Evolutionary conservation across 1,284 basidiomycete species (phyloP).

Genomic region (Boletus mariae): DNA sequence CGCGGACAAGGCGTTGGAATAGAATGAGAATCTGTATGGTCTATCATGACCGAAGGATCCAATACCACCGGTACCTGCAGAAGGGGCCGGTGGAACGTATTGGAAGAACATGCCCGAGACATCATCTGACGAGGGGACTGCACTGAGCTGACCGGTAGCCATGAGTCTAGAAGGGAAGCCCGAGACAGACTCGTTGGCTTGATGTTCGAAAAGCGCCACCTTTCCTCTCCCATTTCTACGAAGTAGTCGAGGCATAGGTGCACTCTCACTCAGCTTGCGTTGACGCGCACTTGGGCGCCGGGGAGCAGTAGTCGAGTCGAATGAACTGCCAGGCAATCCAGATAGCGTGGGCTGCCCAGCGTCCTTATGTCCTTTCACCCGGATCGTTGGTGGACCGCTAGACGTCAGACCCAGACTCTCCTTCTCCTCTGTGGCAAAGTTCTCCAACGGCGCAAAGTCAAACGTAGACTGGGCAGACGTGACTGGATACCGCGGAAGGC

Average conservation of each 20-base stretch:
- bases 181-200: slow-evolving; percentile 45
- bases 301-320: slow-evolving; percentile 18
- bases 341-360: slow-evolving; percentile 2
- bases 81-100: slow-evolving; percentile 10
- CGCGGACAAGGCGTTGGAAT: slow-evolving; percentile 88
- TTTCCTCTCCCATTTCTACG: slow-evolving; percentile 77
- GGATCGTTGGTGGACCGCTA: slow-evolving; percentile 21
- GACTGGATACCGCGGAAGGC: slow-evolving; percentile 61
- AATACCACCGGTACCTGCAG: slow-evolving; percentile 31
- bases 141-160: slow-evolving; percentile 32
- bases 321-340: slow-evolving; percentile 16
- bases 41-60: slow-evolving; percentile 70
- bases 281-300: slow-evolving; percentile 51
- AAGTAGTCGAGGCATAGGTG: slow-evolving; percentile 56
- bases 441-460: slow-evolving; percentile 79
- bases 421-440: slow-evolving; percentile 75
- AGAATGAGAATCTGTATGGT: slow-evolving; percentile 98
- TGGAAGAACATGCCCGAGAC: slow-evolving; percentile 17
- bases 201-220: slow-evolving; percentile 87
- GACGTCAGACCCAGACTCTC: slow-evolving; percentile 48
- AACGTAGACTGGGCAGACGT: slow-evolving; percentile 54
- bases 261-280: slow-evolving; percentile 82
- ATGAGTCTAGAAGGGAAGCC: slow-evolving; percentile 41
- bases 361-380: slow-evolving; percentile 21
- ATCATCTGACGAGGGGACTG: slow-evolving; percentile 31